phyloP scores from a whole-genome alignment of 2,329 filamentous ascomycete species.

The Aspergillus unguis region DNA sequence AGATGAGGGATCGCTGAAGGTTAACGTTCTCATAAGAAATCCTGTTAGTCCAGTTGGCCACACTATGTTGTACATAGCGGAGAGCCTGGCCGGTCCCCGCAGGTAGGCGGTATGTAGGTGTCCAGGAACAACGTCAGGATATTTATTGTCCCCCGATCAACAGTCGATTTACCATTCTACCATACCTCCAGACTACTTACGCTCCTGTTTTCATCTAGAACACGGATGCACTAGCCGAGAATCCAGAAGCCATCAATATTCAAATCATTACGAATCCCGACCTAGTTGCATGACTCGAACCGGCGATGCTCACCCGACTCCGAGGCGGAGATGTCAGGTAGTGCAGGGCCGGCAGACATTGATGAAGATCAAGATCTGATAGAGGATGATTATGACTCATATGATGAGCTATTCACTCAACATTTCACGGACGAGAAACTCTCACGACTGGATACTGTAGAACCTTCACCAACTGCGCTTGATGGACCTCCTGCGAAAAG shows the following conservation, averaged over 20 bases:
- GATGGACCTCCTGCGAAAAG: neutral
- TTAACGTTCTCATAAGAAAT: no score
- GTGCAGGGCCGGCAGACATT: neutral
- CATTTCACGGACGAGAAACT: slow-evolving; percentile 26
- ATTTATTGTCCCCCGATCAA: neutral
- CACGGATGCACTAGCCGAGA: no score
- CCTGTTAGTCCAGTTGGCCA: no score
- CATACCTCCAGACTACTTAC: neutral
- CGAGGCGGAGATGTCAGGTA: slow-evolving; percentile 22
- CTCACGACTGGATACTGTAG: slow-evolving; percentile 1
- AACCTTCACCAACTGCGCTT: neutral
- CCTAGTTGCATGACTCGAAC: slow-evolving; percentile 23
- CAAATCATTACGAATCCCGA: neutral
- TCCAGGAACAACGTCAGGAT: no score
- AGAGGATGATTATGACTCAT: slow-evolving; percentile 41
- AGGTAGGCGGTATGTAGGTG: no score
- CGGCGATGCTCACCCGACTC: slow-evolving; percentile 35
- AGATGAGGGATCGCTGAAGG: no score
- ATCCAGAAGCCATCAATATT: neutral
- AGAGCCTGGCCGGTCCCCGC: no score
- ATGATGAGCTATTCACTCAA: slow-evolving; percentile 36
- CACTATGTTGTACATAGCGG: no score
- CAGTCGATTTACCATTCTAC: neutral
- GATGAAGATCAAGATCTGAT: slow-evolving; percentile 33
- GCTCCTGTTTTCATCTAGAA: no score